Evolutionary conservation across 139 green algal genomes (phyloP).

Genomic region (Mychonastes homosphaera): DNA sequence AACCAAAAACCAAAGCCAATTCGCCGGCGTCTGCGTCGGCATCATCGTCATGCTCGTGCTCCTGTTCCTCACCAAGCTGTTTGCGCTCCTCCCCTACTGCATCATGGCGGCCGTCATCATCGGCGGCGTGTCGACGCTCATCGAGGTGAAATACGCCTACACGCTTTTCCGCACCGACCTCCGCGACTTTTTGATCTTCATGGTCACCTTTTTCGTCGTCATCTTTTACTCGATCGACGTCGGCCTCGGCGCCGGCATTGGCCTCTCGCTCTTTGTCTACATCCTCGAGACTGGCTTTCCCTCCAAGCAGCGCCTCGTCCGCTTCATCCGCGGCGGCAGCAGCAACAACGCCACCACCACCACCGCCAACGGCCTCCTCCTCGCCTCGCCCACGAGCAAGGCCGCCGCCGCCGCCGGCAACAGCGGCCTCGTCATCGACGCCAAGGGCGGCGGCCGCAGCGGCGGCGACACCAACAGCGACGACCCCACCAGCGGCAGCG

Average conservation of each 20-base stretch:
- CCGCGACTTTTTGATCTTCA: constrained; percentile 44
- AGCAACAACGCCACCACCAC: no score
- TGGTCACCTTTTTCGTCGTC: constrained; percentile 23
- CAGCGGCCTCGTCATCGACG: no score
- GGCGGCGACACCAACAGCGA: no score
- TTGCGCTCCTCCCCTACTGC: constrained; percentile 45
- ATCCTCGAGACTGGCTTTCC: constrained; percentile 40
- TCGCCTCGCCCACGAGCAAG: no score
- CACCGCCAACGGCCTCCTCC: no score
- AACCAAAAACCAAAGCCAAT: constrained; percentile 34
- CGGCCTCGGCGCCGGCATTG: constrained; percentile 45
- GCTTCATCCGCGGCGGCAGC: no score
- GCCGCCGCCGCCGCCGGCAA: no score
- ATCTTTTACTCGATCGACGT: constrained; percentile 42
- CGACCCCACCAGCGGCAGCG: no score
- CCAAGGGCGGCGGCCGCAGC: no score
- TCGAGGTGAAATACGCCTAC: constrained; percentile 22
- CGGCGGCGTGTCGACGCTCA: constrained; percentile 33
- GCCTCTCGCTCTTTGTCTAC: constrained; percentile 27
- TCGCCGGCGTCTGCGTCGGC: constrained; percentile 38
- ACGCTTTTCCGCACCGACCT: constrained; percentile 27
- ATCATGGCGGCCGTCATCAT: constrained; percentile 52
- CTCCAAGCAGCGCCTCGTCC: no score
- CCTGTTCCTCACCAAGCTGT: constrained; percentile 47
- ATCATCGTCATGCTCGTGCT: constrained; percentile 47